Evolutionary conservation across 495 filamentous ascomycete species (phyloP), one percentile per base, ranked within the genome.

Genomic region (Umbilicaria muhlenbergii): DNA sequence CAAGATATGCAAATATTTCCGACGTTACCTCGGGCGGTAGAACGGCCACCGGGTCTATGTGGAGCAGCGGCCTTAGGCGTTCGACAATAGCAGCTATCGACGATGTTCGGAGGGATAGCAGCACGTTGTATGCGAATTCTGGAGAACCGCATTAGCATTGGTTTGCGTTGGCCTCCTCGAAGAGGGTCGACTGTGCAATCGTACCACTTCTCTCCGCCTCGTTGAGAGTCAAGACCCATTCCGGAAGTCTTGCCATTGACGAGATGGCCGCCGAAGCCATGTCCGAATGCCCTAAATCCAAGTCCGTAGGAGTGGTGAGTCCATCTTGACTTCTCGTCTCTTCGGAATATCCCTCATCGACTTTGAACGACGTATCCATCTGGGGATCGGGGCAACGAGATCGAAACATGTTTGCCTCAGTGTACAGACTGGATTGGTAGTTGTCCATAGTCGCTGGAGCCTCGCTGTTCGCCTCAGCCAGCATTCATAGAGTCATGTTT

Each of bases 21-120:
- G 86, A 78, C 39, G 82, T 88, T 44, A 96, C 75, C 57, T 98
- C 91, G 1, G 83, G 75, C 0, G 91, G 91, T 8, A 98, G 74
- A 52, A 83, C 76, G 45, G 75, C 62, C 28, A 94, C 73, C 37
- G 93, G 93, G 62, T 98, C 86, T 62, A 94, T 85, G 59, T 95
- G 86, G 18, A 93, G 78, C 5, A 84, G 74, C 7, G 80, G 83
- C 38, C 79, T 77, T 14, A 93, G 65, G 35, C 72, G 69, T 35
- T 83, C 78, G 18, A 91, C 84, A 16, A 94, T 75, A n/a, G 75
- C 69, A 13, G 80, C 76, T 40, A 93, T 76, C 11, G 76, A 73
- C 31, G 77, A 78, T 15, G 83, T 87, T 15, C 78, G 80, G 5
- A 94, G 68, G 38, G 80, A 76, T 46, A 75, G 73, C 32, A 94